Evolutionary conservation across 306 rosid genomes (phyloP).

Genomic region (Dalbergia cochinchinensis): DNA sequence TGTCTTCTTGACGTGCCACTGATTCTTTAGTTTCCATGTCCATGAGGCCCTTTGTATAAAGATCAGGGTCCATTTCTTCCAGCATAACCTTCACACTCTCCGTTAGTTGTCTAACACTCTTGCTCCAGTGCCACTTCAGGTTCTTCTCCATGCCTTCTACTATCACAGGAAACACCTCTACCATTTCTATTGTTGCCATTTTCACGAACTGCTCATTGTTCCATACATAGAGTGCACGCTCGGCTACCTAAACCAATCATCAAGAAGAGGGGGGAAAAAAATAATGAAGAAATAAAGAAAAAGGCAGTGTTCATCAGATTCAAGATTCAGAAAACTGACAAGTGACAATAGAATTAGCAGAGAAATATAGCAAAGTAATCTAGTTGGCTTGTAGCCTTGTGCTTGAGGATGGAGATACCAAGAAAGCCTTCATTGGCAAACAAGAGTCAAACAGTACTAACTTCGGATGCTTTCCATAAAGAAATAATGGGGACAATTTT

Average conservation of each 20-base stretch:
- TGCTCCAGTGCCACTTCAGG: constrained; percentile 82
- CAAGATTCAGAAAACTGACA: constrained; percentile 16
- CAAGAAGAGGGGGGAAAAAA: neutral
- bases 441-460: too few species aligned
- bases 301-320: neutral
- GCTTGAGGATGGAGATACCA: neutral
- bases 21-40: constrained; percentile 57
- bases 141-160: constrained; percentile 80
- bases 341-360: neutral
- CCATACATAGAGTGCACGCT: constrained; percentile 86
- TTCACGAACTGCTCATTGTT: constrained; percentile 86
- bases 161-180: constrained; percentile 73
- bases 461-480: too few species aligned
- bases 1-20: constrained; percentile 54
- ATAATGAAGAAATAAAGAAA: neutral
- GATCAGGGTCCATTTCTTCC: constrained; percentile 74
- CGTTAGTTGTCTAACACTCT: constrained; percentile 69
- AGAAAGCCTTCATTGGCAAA: neutral
- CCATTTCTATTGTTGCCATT: constrained; percentile 69
- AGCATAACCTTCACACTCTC: constrained; percentile 73
- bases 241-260: constrained; percentile 68
- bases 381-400: neutral
- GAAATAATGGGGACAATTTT: neutral
- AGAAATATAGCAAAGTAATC: neutral
- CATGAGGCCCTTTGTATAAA: constrained; percentile 64